Base-by-base conservation (phyloP, 768 basidiomycete species). In the Naganishia kalamii region DNA sequence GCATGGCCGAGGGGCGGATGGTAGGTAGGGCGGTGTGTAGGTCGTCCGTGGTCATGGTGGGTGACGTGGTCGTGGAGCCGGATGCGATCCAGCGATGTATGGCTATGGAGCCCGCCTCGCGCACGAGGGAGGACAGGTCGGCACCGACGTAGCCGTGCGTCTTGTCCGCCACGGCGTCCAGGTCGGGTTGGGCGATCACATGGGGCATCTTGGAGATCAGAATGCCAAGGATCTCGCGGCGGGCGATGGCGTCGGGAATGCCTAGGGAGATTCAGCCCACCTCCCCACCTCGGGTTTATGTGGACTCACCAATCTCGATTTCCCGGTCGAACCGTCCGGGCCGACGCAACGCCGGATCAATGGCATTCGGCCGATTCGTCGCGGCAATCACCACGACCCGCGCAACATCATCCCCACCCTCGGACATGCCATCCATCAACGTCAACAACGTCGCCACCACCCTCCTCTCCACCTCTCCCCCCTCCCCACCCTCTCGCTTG, bases 131-230 rank as follows among this genome's bases (percentile, higher is more conserved):
- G 33, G 87, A 86, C 47, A 99, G 82, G 77, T 99, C 96, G 5
- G 96, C 96, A 7, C 94, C 96, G 49, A 99, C 96, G 75, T 93
- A 98, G 0, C 96, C 96, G 69, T 99, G 92, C 12, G 92, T 92
- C 10, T 73, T 68, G 12, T 84, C 82, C 0, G 93, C 88, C 19
- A 97, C 78, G 1, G 81, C 69, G 27, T 82, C 79, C 1, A 99
- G 83, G 11, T 89, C 85, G 0, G 81, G 80, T 2, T 79, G 75
- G 0, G 84, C 75, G 66, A 97, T 82, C 3, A 80, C 76, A 72
- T 97, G 86, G 0, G 96, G 94, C 1, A 88, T 88, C 68, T 87
- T 88, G 19, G 83, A 73, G 0, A 97, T 83, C 17, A 97, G 79
- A 49, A 97, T 91, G n/a, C 85, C 81, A 41, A 99, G 83, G 69